phyloP scores from a whole-genome alignment of 257 asterid species.

The Linaria vulgaris region DNA sequence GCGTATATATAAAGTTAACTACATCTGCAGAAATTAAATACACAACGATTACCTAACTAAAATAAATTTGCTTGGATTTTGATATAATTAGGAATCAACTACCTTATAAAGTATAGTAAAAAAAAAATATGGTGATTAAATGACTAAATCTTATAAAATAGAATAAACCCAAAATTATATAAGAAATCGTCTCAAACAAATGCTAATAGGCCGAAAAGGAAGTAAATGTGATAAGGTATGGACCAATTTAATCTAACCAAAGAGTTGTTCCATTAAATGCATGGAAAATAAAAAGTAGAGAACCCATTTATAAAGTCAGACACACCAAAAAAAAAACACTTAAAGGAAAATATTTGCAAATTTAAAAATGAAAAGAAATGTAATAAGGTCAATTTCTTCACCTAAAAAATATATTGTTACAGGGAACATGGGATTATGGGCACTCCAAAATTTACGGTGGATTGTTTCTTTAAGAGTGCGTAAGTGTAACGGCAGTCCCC shows the following conservation, averaged over 20 bases:
- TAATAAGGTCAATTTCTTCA: slow-evolving; percentile 1
- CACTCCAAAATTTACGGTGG: slow-evolving; percentile 35
- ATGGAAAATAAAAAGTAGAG: slow-evolving; percentile 1
- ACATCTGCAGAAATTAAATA: not conserved
- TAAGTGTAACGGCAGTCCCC: slow-evolving; percentile 22
- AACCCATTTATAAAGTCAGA: slow-evolving; percentile 23
- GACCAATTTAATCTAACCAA: slow-evolving; percentile 7
- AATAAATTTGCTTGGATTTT: not conserved
- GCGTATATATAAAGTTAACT: not conserved
- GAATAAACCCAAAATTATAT: too few species aligned
- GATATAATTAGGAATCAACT: too few species aligned
- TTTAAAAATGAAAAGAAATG: not conserved
- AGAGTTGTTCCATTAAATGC: not conserved
- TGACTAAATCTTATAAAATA: too few species aligned
- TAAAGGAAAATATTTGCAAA: not conserved
- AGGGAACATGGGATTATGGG: slow-evolving; percentile 20
- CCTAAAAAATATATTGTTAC: too few species aligned
- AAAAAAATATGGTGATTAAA: too few species aligned
- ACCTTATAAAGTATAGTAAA: too few species aligned
- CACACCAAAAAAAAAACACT: not conserved
- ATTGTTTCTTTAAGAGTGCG: slow-evolving; percentile 33
- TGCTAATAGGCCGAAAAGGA: slow-evolving; percentile 12
- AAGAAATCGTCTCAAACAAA: too few species aligned
- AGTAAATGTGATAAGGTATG: slow-evolving; percentile 1
- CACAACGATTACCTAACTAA: not conserved